These are phyloP conservation scores for Fusarium beomiforme DNA, from an alignment of 2,329 filamentous ascomycete species.

Conservation along the genomic window DNA sequence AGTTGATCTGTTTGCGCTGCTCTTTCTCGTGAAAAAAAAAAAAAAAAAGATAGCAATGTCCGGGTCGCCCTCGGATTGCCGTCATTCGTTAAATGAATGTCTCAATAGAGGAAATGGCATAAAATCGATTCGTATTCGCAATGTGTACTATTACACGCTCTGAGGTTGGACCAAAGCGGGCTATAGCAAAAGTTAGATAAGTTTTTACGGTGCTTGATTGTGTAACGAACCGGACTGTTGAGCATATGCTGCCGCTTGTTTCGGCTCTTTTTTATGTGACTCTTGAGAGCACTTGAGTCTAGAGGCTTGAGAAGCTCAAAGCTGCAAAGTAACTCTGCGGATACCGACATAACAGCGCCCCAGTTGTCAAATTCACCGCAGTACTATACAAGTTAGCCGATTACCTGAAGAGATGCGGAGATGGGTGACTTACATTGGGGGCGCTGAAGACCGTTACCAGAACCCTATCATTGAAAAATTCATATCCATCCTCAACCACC, in stretches of 20 bases:
- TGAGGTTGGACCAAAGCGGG: constrained; percentile 66
- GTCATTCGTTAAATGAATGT: constrained; percentile 36
- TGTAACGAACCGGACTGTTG: constrained; percentile 86
- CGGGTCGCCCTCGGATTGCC: constrained; percentile 40
- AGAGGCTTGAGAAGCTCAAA: constrained; percentile 97
- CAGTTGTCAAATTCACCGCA: constrained; percentile 99
- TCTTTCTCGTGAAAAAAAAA: constrained; percentile 29
- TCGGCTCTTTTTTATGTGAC: constrained; percentile 97
- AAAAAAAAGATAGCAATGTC: constrained; percentile 27
- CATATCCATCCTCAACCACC: constrained; percentile 99
- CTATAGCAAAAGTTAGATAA: constrained; percentile 46
- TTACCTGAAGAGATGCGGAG: neutral
- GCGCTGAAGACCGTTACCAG: constrained; percentile 97
- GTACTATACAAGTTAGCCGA: constrained; percentile 69
- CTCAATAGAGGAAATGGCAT: constrained; percentile 28
- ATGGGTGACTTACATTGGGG: constrained; percentile 80
- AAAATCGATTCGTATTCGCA: constrained; percentile 34
- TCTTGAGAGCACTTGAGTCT: constrained; percentile 95
- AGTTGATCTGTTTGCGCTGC: constrained; percentile 32
- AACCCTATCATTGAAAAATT: constrained; percentile 96
- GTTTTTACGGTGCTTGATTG: neutral
- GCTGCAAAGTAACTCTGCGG: constrained; percentile 90
- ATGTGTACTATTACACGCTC: constrained; percentile 56
- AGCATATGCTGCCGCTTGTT: constrained; percentile 95
- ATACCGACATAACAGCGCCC: constrained; percentile 99